Evolutionary conservation across 441 rosid species (phyloP).

Genomic region (Euphorbia corollata): DNA sequence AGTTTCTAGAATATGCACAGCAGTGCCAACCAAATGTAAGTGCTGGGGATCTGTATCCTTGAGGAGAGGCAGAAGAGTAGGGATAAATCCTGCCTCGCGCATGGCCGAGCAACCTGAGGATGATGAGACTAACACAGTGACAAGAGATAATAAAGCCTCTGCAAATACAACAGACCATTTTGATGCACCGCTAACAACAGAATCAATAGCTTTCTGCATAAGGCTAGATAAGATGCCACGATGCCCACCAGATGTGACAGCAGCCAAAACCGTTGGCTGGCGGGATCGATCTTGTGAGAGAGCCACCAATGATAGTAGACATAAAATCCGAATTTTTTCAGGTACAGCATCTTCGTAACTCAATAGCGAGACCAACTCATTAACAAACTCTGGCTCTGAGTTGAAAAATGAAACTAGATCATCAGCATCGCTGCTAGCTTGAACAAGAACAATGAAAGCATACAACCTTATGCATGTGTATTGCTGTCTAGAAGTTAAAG

Average conservation of each 20-base stretch:
- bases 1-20: conserved; percentile 83
- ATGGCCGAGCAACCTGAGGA: conserved; percentile 92
- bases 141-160: conserved; percentile 89
- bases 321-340: conserved; percentile 70
- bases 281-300: conserved; percentile 92
- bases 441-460: conserved; percentile 89
- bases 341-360: conserved; percentile 81
- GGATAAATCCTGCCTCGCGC: conserved; percentile 95
- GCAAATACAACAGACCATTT: conserved; percentile 83
- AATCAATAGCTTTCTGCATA: conserved; percentile 86
- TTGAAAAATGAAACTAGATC: conserved; percentile 76
- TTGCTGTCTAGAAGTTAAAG: conserved; percentile 68
- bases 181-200: conserved; percentile 58
- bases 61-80: conserved; percentile 86
- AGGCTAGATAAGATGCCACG: conserved; percentile 89
- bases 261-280: conserved; percentile 69
- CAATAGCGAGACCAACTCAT: conserved; percentile 72
- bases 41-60: conserved; percentile 92
- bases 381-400: conserved; percentile 90
- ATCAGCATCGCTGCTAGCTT: conserved; percentile 75
- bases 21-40: conserved; percentile 81
- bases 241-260: conserved; percentile 89
- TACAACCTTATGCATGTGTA: conserved; percentile 85
- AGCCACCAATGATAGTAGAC: conserved; percentile 79
- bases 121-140: conserved; percentile 83